phyloP scores from a whole-genome alignment of 2,329 filamentous ascomycete genomes.

The Sarocladium brachiariae region DNA sequence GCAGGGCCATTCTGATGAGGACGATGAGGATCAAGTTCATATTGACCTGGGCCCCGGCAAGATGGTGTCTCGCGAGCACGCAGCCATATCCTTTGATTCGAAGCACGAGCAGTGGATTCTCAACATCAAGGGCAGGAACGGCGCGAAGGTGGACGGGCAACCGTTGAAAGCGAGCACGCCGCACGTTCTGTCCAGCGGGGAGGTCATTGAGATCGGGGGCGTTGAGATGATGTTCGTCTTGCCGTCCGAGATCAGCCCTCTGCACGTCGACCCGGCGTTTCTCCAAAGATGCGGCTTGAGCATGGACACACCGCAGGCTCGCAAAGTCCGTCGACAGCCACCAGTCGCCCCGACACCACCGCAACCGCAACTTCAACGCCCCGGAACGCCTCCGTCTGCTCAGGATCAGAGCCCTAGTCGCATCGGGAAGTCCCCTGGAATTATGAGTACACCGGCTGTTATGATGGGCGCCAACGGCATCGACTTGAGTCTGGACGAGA shows the following conservation, averaged over 20 bases:
- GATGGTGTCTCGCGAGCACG: slow-evolving; percentile 71
- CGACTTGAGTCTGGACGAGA: slow-evolving; percentile 74
- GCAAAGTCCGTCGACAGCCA: slow-evolving; percentile 12
- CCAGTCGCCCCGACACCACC: slow-evolving; percentile 38
- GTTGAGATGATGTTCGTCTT: slow-evolving; percentile 99
- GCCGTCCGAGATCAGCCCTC: slow-evolving; percentile 61
- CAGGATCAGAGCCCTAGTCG: slow-evolving; percentile 20
- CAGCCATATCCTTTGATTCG: slow-evolving; percentile 64
- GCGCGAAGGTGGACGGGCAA: slow-evolving; percentile 73
- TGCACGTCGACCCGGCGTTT: slow-evolving; percentile 63
- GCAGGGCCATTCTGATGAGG: slow-evolving; percentile 30
- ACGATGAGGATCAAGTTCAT: slow-evolving; percentile 55
- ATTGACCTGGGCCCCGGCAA: slow-evolving; percentile 86
- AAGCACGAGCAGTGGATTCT: slow-evolving; percentile 73
- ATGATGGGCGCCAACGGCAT: slow-evolving; percentile 45
- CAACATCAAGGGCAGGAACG: slow-evolving; percentile 83
- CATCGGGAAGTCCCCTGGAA: slow-evolving; percentile 24
- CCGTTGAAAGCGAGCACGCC: slow-evolving; percentile 49
- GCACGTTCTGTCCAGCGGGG: slow-evolving; percentile 69
- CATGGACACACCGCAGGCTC: slow-evolving; percentile 21
- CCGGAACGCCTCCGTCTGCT: slow-evolving; percentile 51
- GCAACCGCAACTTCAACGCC: slow-evolving; percentile 53
- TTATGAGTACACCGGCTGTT: slow-evolving; percentile 27
- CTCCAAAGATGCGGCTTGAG: slow-evolving; percentile 59
- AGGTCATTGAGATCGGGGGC: slow-evolving; percentile 84